Evolutionary conservation across 179 eudicot species (phyloP).

Genomic region (Silene noctiflora): DNA sequence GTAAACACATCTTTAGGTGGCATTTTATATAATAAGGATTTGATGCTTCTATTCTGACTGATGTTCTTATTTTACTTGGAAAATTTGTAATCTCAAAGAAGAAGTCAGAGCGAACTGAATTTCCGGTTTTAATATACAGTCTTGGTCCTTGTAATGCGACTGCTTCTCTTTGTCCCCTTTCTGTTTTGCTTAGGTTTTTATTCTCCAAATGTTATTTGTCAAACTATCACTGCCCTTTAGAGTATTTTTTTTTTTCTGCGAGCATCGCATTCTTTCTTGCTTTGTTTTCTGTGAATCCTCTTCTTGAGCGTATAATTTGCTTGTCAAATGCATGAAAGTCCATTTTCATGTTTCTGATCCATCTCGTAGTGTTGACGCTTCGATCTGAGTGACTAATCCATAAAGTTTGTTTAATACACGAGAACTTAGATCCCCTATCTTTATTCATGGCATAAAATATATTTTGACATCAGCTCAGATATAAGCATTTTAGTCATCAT

Average conservation of each 20-base stretch:
- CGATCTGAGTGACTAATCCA: background rate
- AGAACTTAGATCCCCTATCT: background rate
- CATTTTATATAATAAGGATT: slow-evolving; percentile 31
- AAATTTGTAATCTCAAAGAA: slow-evolving; percentile 33
- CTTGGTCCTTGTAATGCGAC: slow-evolving; percentile 41
- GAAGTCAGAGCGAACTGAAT: slow-evolving; percentile 46
- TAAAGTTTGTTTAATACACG: slow-evolving; percentile 10
- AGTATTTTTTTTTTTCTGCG: slow-evolving; percentile 23
- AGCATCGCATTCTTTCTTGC: slow-evolving; percentile 30
- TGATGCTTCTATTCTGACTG: slow-evolving; percentile 52
- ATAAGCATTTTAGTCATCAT: no score
- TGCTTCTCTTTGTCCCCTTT: slow-evolving; percentile 27
- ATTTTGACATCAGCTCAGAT: no score
- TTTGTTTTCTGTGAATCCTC: slow-evolving; percentile 29
- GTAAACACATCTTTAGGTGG: slow-evolving; percentile 30
- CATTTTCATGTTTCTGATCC: slow-evolving; percentile 18
- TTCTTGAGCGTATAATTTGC: slow-evolving; percentile 31
- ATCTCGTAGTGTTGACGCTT: slow-evolving; percentile 21
- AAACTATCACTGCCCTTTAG: slow-evolving; percentile 11
- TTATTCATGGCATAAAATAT: background rate
- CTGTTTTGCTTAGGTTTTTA: slow-evolving; percentile 33
- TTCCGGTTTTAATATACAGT: slow-evolving; percentile 37
- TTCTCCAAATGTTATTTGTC: slow-evolving; percentile 24
- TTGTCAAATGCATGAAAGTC: slow-evolving; percentile 22
- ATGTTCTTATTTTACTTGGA: slow-evolving; percentile 25